Percentiles rank a stretch among this genome's conserved stretches.
Conservation (phyloP, 345 rosid species). For the Abelmoschus esculentus region DNA sequence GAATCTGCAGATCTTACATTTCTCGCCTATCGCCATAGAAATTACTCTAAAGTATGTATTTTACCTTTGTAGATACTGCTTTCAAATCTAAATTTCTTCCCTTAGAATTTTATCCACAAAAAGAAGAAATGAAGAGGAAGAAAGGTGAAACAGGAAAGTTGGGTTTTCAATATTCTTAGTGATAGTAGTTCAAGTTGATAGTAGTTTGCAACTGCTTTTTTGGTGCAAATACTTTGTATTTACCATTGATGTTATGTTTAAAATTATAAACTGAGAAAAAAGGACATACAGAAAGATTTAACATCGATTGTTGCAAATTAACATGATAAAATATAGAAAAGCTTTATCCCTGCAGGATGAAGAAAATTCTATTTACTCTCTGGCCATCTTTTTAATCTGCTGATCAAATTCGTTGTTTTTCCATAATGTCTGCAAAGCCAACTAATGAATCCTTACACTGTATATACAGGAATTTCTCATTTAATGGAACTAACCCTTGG, state of each 20-base stretch:
- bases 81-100: neutral
- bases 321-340: neutral
- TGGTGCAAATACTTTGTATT: neutral
- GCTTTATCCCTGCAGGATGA: neutral
- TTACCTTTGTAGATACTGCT: neutral
- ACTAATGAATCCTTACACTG: neutral
- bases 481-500: neutral
- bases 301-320: neutral
- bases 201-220: neutral
- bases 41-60: slow-evolving; percentile 76
- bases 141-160: neutral
- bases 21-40: slow-evolving; percentile 96
- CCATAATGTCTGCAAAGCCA: neutral
- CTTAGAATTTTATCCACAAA: neutral
- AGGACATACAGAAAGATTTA: neutral
- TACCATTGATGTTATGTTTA: neutral
- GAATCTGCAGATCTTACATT: slow-evolving; percentile 97
- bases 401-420: neutral
- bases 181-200: neutral
- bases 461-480: neutral
- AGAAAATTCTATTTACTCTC: neutral
- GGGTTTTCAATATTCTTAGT: neutral
- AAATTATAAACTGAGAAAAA: neutral
- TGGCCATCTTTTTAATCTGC: neutral
- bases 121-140: neutral